phyloP scores from a whole-genome alignment of 495 filamentous ascomycete species.

The Tuber melanosporum region DNA sequence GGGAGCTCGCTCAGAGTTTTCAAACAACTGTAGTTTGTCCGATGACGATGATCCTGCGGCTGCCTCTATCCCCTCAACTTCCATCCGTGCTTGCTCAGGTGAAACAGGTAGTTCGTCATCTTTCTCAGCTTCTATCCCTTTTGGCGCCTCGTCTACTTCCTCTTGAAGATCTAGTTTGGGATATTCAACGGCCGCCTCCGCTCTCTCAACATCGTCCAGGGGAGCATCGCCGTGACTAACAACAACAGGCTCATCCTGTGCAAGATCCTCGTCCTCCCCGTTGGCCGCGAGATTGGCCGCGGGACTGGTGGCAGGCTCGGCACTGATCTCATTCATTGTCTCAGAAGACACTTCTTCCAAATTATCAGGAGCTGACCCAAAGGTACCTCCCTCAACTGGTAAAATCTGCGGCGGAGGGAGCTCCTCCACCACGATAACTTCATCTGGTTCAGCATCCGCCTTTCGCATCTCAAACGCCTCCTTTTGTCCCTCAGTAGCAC shows the following conservation, averaged over 20 bases:
- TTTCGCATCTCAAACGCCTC: conserved; percentile 41
- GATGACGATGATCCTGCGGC: conserved; percentile 50
- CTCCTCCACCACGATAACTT: conserved; percentile 10
- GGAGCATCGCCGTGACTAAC: conserved; percentile 33
- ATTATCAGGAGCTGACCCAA: background rate
- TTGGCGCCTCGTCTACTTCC: background rate
- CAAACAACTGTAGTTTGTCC: conserved; percentile 64
- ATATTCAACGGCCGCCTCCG: conserved; percentile 27
- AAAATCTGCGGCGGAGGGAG: background rate
- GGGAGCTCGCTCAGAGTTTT: conserved; percentile 56
- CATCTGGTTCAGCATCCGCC: conserved; percentile 23
- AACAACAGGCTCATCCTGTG: conserved; percentile 25
- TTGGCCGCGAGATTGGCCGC: background rate
- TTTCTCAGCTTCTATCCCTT: background rate
- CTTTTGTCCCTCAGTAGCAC: conserved; percentile 11
- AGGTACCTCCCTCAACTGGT: background rate
- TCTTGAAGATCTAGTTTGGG: background rate
- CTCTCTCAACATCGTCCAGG: conserved; percentile 33
- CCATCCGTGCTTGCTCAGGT: conserved; percentile 43
- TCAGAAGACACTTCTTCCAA: conserved; percentile 3
- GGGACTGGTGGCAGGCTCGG: background rate
- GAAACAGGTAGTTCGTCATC: background rate
- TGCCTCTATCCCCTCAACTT: background rate
- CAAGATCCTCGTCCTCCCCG: conserved; percentile 4
- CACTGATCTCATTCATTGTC: background rate